Evolutionary conservation across 208 protist species (phyloP), one percentile per base, ranked within the genome.

Genomic region (Blastocrithidia nonstop): DNA sequence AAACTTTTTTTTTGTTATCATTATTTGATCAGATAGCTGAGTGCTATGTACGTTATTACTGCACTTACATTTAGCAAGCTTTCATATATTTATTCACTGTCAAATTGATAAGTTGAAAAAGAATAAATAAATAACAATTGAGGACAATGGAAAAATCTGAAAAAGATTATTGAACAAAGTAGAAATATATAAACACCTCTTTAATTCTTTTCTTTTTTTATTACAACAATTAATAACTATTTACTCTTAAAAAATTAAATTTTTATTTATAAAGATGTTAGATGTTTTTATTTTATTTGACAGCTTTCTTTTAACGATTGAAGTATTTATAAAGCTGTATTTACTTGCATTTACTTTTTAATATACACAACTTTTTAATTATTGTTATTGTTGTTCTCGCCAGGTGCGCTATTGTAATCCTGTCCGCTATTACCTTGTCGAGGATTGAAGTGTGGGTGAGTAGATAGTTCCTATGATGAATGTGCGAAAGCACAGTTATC

Each of bases 401-500:
- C 29, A 11, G 11, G 11, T 35, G 29, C 21, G 22, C 29, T 21
- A 19, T 50, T 47, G 6, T n/a, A n/a, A 19, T 16, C 1, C 31
- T 27, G 45, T 46, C 25, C 5, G n/a, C 9, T 22, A 17, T n/a
- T 9, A 40, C 29, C 15, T 35, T 19, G 19, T 35, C 25, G 6
- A 39, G 43, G 23, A 38, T 68, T 68, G 37, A 57, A 68, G 25
- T 68, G 61, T 9, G 60, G 57, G 38, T 61, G 61, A 33, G 53
- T 53, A n/a, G 50, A 65, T n/a, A 92, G 72, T 53, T 92, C 82
- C 49, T 81, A 64, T 1, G 73, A 76, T 32, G 50, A 73, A 59
- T 92, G 82, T 4, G 82, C 82, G 59, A 92, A 92, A 27, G 82
- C 82, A 57, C 82, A 92, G 63, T 71, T 68, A 15, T 71, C 66